These are phyloP conservation scores for Hyaloraphidium curvatum DNA, from an alignment of 192 early-diverging fungal genomes.

Conservation along the genomic window DNA sequence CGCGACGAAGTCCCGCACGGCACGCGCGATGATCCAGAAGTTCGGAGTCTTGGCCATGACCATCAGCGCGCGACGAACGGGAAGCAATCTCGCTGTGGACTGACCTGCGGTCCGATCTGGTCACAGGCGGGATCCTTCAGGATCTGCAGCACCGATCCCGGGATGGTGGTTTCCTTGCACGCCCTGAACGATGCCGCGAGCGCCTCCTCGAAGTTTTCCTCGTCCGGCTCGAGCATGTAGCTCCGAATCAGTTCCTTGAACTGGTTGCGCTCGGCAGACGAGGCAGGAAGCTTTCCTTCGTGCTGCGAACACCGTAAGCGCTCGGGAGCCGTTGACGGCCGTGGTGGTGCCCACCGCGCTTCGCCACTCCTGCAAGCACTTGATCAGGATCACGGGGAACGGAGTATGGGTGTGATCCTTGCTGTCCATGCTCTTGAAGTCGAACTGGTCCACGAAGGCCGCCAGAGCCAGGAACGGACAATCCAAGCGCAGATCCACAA, in stretches of 20 bases:
- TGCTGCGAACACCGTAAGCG: slow-evolving; percentile 18
- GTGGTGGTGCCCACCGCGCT: slow-evolving; percentile 18
- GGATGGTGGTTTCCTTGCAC: slow-evolving; percentile 35
- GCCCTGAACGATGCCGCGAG: slow-evolving; percentile 37
- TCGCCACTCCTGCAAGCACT: slow-evolving; percentile 59
- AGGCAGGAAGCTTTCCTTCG: slow-evolving; percentile 33
- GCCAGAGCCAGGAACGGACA: slow-evolving; percentile 55
- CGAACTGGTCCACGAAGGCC: slow-evolving; percentile 36
- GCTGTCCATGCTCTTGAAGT: slow-evolving; percentile 42
- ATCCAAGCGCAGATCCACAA: slow-evolving; percentile 59
- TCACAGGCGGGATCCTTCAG: slow-evolving; percentile 30
- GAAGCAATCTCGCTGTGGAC: too few relatives aligned
- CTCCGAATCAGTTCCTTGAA: slow-evolving; percentile 38
- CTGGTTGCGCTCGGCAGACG: slow-evolving; percentile 36
- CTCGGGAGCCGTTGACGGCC: background rate
- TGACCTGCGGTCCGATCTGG: slow-evolving; percentile 32
- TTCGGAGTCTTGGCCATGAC: too few relatives aligned
- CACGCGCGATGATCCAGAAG: slow-evolving; percentile 80
- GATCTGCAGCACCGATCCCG: slow-evolving; percentile 23
- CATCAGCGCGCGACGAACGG: too few relatives aligned
- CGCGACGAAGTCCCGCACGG: slow-evolving; percentile 56
- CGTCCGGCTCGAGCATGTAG: slow-evolving; percentile 36
- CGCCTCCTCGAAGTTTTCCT: slow-evolving; percentile 87
- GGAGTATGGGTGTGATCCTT: slow-evolving; percentile 68
- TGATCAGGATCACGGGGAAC: slow-evolving; percentile 59